These are phyloP conservation scores for Knoxia roxburghii DNA, from an alignment of 257 asterid genomes.

Conservation along the genomic window DNA sequence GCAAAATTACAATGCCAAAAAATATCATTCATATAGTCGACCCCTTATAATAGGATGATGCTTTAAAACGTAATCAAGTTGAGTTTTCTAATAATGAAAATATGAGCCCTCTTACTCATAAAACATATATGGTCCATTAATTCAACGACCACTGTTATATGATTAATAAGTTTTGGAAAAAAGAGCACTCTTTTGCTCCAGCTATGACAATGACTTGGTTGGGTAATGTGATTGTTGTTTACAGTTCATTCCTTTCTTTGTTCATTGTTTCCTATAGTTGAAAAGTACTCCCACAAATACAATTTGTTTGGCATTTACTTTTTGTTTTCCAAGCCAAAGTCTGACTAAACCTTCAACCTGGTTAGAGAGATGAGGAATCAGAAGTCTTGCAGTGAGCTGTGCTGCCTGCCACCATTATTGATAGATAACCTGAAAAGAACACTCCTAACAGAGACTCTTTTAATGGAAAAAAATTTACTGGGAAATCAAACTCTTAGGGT, in stretches of 20 bases:
- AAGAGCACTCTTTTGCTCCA: background rate
- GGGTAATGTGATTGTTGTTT: background rate
- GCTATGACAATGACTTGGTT: background rate
- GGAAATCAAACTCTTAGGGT: too few relatives aligned
- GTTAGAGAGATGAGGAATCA: background rate
- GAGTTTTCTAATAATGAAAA: background rate
- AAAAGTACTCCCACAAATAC: background rate
- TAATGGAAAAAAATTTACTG: too few relatives aligned
- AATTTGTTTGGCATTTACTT: background rate
- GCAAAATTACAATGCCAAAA: too few relatives aligned
- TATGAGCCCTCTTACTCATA: background rate
- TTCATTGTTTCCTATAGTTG: background rate
- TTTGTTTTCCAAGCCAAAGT: background rate
- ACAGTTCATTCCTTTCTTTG: too few relatives aligned
- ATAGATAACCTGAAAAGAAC: background rate
- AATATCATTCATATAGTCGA: too few relatives aligned
- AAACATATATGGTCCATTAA: background rate
- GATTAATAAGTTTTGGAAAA: background rate
- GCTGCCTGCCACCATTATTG: slow-evolving; percentile 1
- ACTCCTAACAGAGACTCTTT: too few relatives aligned
- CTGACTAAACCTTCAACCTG: too few relatives aligned
- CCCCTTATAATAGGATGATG: too few relatives aligned
- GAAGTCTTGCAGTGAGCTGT: background rate
- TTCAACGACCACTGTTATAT: background rate
- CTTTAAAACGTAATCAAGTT: too few relatives aligned